Evolutionary conservation across 495 filamentous ascomycete species (phyloP).

Genomic region (Coniosporium apollinis): DNA sequence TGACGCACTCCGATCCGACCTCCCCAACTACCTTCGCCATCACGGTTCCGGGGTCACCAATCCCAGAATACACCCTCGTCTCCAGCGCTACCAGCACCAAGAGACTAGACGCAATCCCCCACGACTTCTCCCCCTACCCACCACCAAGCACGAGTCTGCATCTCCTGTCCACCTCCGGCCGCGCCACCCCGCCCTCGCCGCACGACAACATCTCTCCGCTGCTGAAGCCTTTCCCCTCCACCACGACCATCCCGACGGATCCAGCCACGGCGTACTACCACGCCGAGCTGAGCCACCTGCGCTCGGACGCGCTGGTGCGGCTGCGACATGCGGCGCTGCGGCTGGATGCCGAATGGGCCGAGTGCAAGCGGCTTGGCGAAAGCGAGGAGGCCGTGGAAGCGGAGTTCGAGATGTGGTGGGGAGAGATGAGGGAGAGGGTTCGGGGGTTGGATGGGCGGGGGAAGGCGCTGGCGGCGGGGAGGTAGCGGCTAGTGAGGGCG

Average conservation of each 20-base stretch:
- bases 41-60: too few relatives aligned
- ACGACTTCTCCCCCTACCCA: too few relatives aligned
- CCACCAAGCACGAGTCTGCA: too few relatives aligned
- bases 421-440: conserved; percentile 5
- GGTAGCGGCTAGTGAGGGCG: too few relatives aligned
- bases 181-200: conserved; percentile 6
- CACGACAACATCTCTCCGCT: not conserved
- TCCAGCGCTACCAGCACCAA: too few relatives aligned
- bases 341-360: conserved; percentile 7
- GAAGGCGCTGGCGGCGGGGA: too few relatives aligned
- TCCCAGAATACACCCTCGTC: too few relatives aligned
- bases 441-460: not conserved
- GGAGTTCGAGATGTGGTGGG: conserved; percentile 11
- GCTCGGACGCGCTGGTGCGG: conserved; percentile 11
- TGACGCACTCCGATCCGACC: too few relatives aligned
- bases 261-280: conserved; percentile 10
- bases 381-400: not conserved
- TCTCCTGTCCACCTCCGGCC: too few relatives aligned
- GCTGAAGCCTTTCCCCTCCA: not conserved
- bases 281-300: conserved; percentile 11
- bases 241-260: too few relatives aligned
- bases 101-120: too few relatives aligned
- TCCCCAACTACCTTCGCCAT: too few relatives aligned
- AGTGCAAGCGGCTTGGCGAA: conserved; percentile 3
- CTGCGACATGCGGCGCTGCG: conserved; percentile 10